Conservation (phyloP, 2,329 filamentous ascomycete species). For the Fusarium euwallaceae region DNA sequence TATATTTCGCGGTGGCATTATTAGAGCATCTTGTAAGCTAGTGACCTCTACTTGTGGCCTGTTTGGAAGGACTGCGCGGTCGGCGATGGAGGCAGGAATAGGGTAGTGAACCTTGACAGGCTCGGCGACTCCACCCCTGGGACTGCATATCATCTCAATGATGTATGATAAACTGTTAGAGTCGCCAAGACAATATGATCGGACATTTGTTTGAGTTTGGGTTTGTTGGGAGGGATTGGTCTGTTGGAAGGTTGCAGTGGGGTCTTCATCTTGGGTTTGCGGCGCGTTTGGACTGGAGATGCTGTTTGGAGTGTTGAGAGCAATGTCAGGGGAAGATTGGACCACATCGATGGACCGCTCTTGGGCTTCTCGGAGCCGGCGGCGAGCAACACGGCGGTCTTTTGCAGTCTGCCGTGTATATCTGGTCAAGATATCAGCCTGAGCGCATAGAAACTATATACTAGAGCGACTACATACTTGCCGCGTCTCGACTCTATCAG, state of each 20-base stretch:
- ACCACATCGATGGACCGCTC: background rate
- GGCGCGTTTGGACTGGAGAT: background rate
- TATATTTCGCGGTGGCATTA: slow-evolving; percentile 13
- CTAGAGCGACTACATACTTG: slow-evolving; percentile 4
- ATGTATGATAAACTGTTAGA: slow-evolving; percentile 37
- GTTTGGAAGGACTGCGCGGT: slow-evolving; percentile 14
- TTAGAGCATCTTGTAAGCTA: slow-evolving; percentile 20
- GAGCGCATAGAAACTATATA: no score
- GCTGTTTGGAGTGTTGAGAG: background rate
- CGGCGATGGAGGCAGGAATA: slow-evolving; percentile 32
- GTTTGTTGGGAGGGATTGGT: background rate
- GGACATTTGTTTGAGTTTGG: background rate
- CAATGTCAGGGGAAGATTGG: background rate
- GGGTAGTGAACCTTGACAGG: slow-evolving; percentile 40
- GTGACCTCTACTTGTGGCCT: slow-evolving; percentile 13
- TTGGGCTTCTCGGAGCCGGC: slow-evolving; percentile 4
- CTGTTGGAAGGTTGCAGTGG: background rate
- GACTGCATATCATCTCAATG: slow-evolving; percentile 36
- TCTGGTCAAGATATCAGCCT: background rate
- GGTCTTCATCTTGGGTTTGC: fast-evolving
- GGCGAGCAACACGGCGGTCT: slow-evolving; percentile 6
- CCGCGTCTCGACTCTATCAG: slow-evolving; percentile 37
- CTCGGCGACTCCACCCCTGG: slow-evolving; percentile 26
- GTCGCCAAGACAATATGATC: slow-evolving; percentile 26
- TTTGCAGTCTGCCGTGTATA: slow-evolving; percentile 11